Percentiles rank a stretch among this genome's conserved stretches.
phyloP scores from a whole-genome alignment of 768 basidiomycete species.

The Tricholoma terreum region DNA sequence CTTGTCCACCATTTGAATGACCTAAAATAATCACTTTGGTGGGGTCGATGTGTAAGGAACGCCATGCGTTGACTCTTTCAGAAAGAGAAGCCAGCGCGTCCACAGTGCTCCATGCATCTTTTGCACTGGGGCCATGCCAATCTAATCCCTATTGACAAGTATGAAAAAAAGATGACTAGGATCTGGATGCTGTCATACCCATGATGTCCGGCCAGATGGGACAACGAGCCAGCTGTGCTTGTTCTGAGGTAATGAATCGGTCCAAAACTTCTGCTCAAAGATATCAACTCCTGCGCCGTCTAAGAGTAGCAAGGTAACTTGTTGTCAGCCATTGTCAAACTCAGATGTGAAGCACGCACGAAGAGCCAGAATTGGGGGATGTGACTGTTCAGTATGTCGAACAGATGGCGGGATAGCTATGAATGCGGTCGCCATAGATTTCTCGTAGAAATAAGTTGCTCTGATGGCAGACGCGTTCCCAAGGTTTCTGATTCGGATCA shows the following conservation, averaged over 20 bases:
- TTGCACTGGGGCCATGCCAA: slow-evolving; percentile 84
- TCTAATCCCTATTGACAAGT: slow-evolving; percentile 65
- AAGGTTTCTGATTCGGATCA: slow-evolving; percentile 44
- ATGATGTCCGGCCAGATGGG: slow-evolving; percentile 82
- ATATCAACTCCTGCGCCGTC: slow-evolving; percentile 90
- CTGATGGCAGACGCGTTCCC: slow-evolving; percentile 46
- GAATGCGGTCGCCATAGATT: slow-evolving; percentile 56
- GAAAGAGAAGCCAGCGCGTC: slow-evolving; percentile 54
- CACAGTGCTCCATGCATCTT: slow-evolving; percentile 64
- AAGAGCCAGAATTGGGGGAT: slow-evolving; percentile 58
- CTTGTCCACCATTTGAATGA: slow-evolving; percentile 94
- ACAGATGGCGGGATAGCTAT: slow-evolving; percentile 52
- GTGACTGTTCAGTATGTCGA: slow-evolving; percentile 23
- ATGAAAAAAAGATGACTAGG: slow-evolving; percentile 1
- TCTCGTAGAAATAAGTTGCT: slow-evolving; percentile 57
- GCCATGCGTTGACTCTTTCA: slow-evolving; percentile 32
- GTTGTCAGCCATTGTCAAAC: neutral
- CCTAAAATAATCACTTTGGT: slow-evolving; percentile 69
- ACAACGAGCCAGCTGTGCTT: slow-evolving; percentile 69
- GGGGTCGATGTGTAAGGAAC: slow-evolving; percentile 35
- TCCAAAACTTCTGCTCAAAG: slow-evolving; percentile 53
- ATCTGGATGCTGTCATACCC: slow-evolving; percentile 46
- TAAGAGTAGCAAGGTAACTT: slow-evolving; percentile 22
- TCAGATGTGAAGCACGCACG: slow-evolving; percentile 41
- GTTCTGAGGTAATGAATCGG: slow-evolving; percentile 56